Evolutionary conservation across 2,329 filamentous ascomycete species (phyloP), one percentile per base, ranked within the genome.

Genomic region (Escovopsis sp.): DNA sequence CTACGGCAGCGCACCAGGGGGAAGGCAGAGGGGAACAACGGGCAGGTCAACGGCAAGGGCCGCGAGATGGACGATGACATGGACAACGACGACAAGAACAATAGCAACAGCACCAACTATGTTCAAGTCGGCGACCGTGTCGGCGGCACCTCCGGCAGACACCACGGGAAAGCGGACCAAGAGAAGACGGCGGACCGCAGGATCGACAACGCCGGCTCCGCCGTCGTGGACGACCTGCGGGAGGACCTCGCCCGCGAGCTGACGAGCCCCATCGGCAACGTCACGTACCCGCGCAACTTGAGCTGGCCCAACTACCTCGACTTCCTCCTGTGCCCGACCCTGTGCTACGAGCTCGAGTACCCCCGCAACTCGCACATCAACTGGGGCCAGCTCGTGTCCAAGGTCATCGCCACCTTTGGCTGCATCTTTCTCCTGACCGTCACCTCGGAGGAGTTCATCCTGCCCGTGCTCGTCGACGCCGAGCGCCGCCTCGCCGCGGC

Each of bases 341-440:
- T 98, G 18, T 98, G 91, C 69, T 98, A 98, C 63, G 91, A 98
- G 63, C 72, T 96, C 40, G 89, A 96, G 59, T 98, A 96, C 59
- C 91, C 91, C 2, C 81, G 91, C 39, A 87, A 76, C 10, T 59
- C 72, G 11, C 65, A 68, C n/a, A 78, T 86, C 45, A 77, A 85
- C 52, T 94, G 85, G 80, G 72, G 77, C 18, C 81, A 87, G 49
- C 74, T 96, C 37, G 75, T 85, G 45, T 84, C 81, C 60, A 96
- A 96, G 63, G 77, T 85, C 19, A 63, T 88, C 12, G 91, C 91
- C 38, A 83, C 91, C 1, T 96, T 96, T 58, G 91, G 91, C 39
- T 94, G 89, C 62, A 94, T 98, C 57, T 96, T 95, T 62, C 74
- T 98, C 19, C 72, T 98, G 49, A 94, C 86, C 11, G 73, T 95